These are phyloP conservation scores for Penicillium parvum DNA, from an alignment of 495 filamentous ascomycete genomes.

Conservation along the genomic window DNA sequence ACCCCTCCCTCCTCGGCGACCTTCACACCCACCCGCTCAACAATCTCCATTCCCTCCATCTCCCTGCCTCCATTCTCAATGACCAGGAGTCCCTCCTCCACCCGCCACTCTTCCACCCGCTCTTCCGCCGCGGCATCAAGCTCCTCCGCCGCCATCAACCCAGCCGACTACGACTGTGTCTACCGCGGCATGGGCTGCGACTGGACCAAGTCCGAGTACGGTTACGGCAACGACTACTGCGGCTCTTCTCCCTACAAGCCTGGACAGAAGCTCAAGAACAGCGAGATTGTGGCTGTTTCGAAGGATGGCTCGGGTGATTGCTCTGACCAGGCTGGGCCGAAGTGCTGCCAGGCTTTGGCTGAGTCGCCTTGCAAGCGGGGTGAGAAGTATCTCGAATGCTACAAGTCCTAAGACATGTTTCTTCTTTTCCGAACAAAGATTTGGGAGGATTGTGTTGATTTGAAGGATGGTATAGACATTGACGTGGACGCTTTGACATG, in stretches of 20 bases:
- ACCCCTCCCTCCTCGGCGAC: background rate
- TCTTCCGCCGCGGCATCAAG: background rate
- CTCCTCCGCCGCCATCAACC: background rate
- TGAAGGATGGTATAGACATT: too few species aligned
- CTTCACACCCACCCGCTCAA: background rate
- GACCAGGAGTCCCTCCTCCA: background rate
- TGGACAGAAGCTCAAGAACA: conserved; percentile 5
- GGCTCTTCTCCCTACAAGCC: conserved; percentile 8
- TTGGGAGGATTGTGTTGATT: too few species aligned
- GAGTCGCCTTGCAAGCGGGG: conserved; percentile 5
- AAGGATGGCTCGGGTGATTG: conserved; percentile 11
- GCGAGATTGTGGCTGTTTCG: conserved; percentile 9
- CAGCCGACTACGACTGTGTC: conserved; percentile 11
- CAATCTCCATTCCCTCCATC: background rate
- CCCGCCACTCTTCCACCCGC: background rate
- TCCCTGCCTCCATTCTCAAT: background rate
- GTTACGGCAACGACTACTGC: conserved; percentile 9
- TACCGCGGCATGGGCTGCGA: conserved; percentile 7
- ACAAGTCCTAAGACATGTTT: conserved; percentile 4
- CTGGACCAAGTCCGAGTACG: conserved; percentile 11
- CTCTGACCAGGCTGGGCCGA: background rate
- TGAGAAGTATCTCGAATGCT: conserved; percentile 16
- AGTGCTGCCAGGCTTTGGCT: conserved; percentile 11
- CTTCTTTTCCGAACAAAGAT: too few species aligned
- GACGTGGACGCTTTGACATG: too few species aligned